Conservation (phyloP, 2,329 filamentous ascomycete species). For the Teratosphaeria pseudoeucalypti region DNA sequence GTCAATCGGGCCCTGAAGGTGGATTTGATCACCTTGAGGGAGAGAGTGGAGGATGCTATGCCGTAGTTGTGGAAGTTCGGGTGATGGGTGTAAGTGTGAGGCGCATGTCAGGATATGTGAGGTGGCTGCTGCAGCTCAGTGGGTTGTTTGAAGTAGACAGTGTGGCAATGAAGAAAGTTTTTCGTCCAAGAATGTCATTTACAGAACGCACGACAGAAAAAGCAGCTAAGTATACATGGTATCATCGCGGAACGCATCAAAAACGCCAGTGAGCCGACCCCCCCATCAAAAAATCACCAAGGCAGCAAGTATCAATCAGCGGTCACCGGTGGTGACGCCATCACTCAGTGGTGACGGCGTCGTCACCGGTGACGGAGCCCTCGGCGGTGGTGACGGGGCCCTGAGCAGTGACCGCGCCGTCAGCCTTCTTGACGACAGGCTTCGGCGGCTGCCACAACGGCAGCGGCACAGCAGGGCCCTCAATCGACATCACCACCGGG, state of each 20-base stretch:
- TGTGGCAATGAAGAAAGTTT: neutral
- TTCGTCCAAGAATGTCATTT: neutral
- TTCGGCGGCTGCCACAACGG: neutral
- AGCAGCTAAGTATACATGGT: neutral
- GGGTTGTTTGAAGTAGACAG: neutral
- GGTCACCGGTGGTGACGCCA: too few relatives aligned
- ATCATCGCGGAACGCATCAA: neutral
- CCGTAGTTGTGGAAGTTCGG: neutral
- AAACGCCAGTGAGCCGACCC: neutral
- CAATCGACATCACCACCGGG: neutral
- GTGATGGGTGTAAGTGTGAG: neutral
- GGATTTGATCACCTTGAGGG: slow-evolving; percentile 16
- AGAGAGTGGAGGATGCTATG: slow-evolving; percentile 14
- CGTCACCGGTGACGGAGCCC: neutral
- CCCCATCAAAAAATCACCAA: neutral
- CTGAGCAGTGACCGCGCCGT: neutral
- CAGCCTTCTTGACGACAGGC: neutral
- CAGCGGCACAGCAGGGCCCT: neutral
- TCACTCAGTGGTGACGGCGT: too few relatives aligned
- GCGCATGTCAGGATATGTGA: neutral
- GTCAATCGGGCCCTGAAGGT: slow-evolving; percentile 24
- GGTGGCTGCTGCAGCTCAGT: neutral
- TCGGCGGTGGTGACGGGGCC: neutral
- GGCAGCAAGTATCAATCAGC: neutral
- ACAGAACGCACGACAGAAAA: neutral